A percentile compares a stretch with the other conserved stretches of the same genome.
Conservation (phyloP, 2,329 filamentous ascomycete species). For the Ambrosiella xylebori region DNA sequence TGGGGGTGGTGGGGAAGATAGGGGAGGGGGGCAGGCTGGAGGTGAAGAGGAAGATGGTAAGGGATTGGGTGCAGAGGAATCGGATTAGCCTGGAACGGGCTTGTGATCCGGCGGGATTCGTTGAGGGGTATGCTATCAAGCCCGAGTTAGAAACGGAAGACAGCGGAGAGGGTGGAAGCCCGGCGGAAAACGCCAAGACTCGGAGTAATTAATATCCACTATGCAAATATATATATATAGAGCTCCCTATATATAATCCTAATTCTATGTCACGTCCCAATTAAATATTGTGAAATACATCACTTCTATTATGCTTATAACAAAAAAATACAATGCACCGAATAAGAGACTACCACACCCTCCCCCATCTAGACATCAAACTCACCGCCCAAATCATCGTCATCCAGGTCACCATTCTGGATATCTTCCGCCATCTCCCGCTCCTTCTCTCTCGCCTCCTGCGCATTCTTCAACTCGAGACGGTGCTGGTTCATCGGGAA, state of each 20-base stretch:
- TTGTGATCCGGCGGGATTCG: constrained; percentile 60
- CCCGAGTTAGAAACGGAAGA: constrained; percentile 15
- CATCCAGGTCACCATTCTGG: constrained; percentile 89
- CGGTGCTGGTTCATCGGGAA: constrained; percentile 99
- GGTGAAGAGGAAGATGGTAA: neutral
- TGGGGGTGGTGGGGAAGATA: constrained; percentile 34
- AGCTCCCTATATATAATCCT: neutral
- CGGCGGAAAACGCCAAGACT: neutral
- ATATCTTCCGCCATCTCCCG: constrained; percentile 98
- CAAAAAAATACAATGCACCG: constrained; percentile 2
- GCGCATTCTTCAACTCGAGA: constrained; percentile 90
- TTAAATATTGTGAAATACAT: constrained; percentile 1
- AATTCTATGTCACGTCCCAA: neutral
- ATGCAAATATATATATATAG: neutral
- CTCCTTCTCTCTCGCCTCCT: constrained; percentile 93
- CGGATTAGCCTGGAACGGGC: constrained; percentile 44
- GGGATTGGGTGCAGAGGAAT: constrained; percentile 45
- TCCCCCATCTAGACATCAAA: constrained; percentile 65
- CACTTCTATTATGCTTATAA: constrained; percentile 9
- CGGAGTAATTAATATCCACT: neutral
- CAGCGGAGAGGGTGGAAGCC: neutral
- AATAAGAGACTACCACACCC: neutral
- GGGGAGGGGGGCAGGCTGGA: constrained; percentile 3
- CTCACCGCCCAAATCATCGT: constrained; percentile 87
- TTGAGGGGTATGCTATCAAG: constrained; percentile 45